Evolutionary conservation across 495 filamentous ascomycete genomes (phyloP), one percentile per base, ranked within the genome.

Genomic region (Hyaloscypha bicolor): DNA sequence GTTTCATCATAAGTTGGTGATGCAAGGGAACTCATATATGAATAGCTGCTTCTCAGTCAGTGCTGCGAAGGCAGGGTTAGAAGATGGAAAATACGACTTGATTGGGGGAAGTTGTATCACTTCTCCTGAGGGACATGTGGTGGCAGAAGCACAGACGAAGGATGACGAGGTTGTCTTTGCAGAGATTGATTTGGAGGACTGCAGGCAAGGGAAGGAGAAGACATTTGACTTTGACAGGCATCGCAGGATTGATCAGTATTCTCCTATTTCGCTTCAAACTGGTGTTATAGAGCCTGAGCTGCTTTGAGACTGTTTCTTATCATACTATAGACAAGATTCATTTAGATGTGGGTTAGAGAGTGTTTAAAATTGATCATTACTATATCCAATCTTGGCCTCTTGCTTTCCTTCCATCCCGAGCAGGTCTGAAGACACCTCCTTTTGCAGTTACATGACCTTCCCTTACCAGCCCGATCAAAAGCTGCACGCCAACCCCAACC

Each of bases 31-130:
- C 63, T 76, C 73, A 30, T 84, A 84, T 64, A 81, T 79, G 76
- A 83, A 84, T 64, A 76, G 77, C 21, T 79, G 76, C 64, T 84
- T 83, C 65, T 78, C 76, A 22, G 76, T 84, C 55, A 76, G 71
- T 61, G 74, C 78, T 8, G 81, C 79, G 1, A 78, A 79, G 45
- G 78, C 75, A 25, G 82, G 82, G 12, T 64, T 79, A 2, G 82
- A 84, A 58, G 81, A 84, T 73, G 79, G 79, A 9, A 72, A 72
- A 35, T 78, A 73, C 64, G 79, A 78, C 25, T 70, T 84, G 53
- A 81, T 86, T 53, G 82, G 77, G 4, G 82, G 80, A 3, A 82
- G 79, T 42, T 80, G 78, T 64, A 84, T 83, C 64, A 79, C 82
- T 25, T 75, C 76, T 57, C 82, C 81, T 0, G 79, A 82, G 30